Conservation (phyloP, 2,329 filamentous ascomycete genomes). For the Rhynchosporium agropyri region DNA sequence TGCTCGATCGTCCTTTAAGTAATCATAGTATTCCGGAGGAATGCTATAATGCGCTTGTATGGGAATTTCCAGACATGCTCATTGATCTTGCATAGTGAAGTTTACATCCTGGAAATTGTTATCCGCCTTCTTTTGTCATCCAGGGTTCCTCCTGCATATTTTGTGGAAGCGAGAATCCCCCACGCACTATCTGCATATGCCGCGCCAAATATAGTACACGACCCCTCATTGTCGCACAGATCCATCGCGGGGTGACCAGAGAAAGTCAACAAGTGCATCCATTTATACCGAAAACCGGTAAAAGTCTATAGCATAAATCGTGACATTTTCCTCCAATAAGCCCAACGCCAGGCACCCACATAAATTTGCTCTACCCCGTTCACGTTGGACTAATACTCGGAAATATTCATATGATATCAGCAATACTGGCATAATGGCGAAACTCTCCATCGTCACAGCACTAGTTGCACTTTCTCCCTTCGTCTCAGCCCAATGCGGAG, state of each 20-base stretch:
- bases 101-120: too few relatives aligned
- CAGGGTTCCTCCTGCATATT: too few relatives aligned
- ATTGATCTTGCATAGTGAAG: too few relatives aligned
- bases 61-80: too few relatives aligned
- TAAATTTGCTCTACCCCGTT: background rate
- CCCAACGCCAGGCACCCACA: background rate
- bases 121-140: too few relatives aligned
- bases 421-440: background rate
- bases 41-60: too few relatives aligned
- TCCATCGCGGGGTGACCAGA: background rate
- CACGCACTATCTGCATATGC: background rate
- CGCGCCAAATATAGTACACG: background rate
- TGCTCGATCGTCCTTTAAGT: too few relatives aligned
- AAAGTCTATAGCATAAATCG: background rate
- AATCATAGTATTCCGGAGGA: too few relatives aligned
- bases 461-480: conserved; percentile 3
- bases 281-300: conserved; percentile 1
- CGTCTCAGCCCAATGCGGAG: conserved; percentile 15
- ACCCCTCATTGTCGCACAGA: conserved; percentile 5
- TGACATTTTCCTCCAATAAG: conserved; percentile 10
- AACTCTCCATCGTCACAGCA: conserved; percentile 2
- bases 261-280: background rate
- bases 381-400: background rate
- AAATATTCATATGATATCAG: background rate
- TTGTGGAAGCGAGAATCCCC: too few relatives aligned